Base-by-base conservation (phyloP, 2,329 filamentous ascomycete species). In the Clarireedia homoeocarpa region DNA sequence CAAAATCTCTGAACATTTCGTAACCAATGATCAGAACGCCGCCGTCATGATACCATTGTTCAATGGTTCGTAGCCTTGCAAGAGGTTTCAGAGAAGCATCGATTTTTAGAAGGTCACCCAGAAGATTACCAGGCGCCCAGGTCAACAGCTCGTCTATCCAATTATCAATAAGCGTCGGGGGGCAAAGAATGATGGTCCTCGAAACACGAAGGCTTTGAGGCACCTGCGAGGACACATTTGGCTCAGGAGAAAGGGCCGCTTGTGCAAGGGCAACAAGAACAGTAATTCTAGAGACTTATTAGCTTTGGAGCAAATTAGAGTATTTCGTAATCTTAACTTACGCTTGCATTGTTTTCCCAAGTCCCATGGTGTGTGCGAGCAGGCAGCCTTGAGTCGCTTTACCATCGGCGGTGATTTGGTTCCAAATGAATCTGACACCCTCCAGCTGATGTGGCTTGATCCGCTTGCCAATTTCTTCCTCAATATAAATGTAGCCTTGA, bases 291-390 rank as follows among this genome's bases (percentile, higher is more conserved):
- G 40, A 12, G 50, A 58, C 58, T 60, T 45, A 56, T 61, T 57
- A 65, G 45, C 56, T 27, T 42, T 39, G 15, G 6, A 45, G 17
- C 10, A 17, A 23, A 53, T 12, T 24, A 48, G 14, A 9, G 6
- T 24, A 47, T 38, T 7, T 3, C 39, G 5, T 23, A 10, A 4
- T 38, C 26, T 34, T 34, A 34, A 72, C 75, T 72, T 71, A 78
- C 74, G 90, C 82, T 72, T 96, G 91, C 85, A 95, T 90, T 0
- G 91, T 95, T 73, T 96, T 96, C 15, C 91, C 91, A 2, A 96
- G 73, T 1, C 91, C 91, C 91, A 96, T 96, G 0, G 88, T 89
- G 69, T 96, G 91, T 5, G 91, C 88, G 20, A 96, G 76, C 12
- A 95, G 77, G 66, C 89, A 95, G 2, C 91, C 91, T 69, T 91